phyloP scores from a whole-genome alignment of 129 eudicot genomes.

The Tanacetum coccineum region DNA sequence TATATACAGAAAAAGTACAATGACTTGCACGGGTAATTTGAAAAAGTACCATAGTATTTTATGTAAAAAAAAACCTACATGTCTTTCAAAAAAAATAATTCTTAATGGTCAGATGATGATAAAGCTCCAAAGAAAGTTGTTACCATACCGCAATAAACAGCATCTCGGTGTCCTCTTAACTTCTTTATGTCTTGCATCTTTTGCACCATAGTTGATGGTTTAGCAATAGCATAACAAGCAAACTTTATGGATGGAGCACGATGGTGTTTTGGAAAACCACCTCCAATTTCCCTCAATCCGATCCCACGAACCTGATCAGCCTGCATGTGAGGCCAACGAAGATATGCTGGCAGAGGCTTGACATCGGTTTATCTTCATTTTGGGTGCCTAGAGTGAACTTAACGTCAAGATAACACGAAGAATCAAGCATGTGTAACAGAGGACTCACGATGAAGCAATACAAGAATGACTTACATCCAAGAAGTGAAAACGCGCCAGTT shows the following conservation, averaged over 20 bases:
- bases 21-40: too few relatives aligned
- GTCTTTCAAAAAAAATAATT: too few relatives aligned
- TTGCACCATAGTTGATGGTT: conserved; percentile 86
- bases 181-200: conserved; percentile 90
- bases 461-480: conserved; percentile 48
- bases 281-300: conserved; percentile 86
- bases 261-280: conserved; percentile 91
- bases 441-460: neutral
- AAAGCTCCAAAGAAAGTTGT: conserved; percentile 2
- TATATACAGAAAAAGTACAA: too few relatives aligned
- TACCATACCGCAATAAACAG: conserved; percentile 90
- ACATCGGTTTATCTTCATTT: conserved; percentile 42
- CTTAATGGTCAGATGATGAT: too few relatives aligned
- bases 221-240: conserved; percentile 88
- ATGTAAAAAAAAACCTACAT: too few relatives aligned
- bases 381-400: conserved; percentile 35
- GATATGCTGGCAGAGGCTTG: conserved; percentile 58
- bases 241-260: conserved; percentile 92
- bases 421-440: too few relatives aligned
- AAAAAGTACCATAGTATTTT: too few relatives aligned
- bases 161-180: conserved; percentile 91
- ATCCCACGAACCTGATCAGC: conserved; percentile 92
- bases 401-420: conserved; percentile 6
- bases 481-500: conserved; percentile 76
- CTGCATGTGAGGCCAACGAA: conserved; percentile 99